phyloP scores from a whole-genome alignment of 2,329 filamentous ascomycete species.

The Periconia macrospinosa region DNA sequence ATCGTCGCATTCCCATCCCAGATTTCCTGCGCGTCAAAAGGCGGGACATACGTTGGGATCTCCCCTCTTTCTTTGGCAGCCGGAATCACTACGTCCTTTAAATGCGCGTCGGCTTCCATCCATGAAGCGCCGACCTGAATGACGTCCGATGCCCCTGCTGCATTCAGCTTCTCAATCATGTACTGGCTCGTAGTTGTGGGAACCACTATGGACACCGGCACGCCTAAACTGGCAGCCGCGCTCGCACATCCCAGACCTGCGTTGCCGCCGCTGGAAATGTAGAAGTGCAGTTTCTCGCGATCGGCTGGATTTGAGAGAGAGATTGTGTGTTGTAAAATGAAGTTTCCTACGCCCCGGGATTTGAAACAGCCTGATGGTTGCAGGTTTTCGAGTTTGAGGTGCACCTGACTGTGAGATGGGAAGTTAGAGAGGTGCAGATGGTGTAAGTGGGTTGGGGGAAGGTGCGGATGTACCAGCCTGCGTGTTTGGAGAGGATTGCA shows the following conservation, averaged over 20 bases:
- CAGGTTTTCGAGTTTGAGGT: conserved; percentile 79
- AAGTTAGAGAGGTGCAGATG: background rate
- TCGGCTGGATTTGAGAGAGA: background rate
- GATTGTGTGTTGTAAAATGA: conserved; percentile 54
- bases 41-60: conserved; percentile 61
- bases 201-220: conserved; percentile 71
- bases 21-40: conserved; percentile 66
- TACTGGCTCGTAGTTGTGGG: conserved; percentile 63
- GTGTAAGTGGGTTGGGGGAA: background rate
- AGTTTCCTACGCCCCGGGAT: conserved; percentile 69
- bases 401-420: conserved; percentile 62
- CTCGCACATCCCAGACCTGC: conserved; percentile 78
- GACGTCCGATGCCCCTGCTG: conserved; percentile 66
- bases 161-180: conserved; percentile 69
- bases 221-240: conserved; percentile 63
- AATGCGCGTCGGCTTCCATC: conserved; percentile 66
- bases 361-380: conserved; percentile 85
- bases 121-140: conserved; percentile 67
- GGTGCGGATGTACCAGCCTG: conserved; percentile 60
- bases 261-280: conserved; percentile 76
- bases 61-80: conserved; percentile 12
- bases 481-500: conserved; percentile 63
- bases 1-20: conserved; percentile 66
- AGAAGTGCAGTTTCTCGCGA: conserved; percentile 62
- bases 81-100: conserved; percentile 59